Percentiles rank a stretch among this genome's conserved stretches.
Evolutionary conservation across 805 yeast species (phyloP).

Genomic region (Jamesozyma gamospora): DNA sequence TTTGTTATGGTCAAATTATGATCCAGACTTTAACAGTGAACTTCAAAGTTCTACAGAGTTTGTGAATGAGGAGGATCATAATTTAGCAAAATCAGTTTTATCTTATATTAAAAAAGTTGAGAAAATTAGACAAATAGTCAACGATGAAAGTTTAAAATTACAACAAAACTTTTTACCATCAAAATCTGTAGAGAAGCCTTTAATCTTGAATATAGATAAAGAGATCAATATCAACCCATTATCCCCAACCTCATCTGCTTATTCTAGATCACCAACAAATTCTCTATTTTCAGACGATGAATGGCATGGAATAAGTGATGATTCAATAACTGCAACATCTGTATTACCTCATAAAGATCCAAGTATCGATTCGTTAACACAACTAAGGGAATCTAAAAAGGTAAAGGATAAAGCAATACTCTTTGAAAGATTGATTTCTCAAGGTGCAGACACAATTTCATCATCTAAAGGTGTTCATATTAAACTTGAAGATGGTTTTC

Average conservation of each 20-base stretch:
- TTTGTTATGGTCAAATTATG: too few species aligned
- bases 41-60: too few species aligned
- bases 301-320: slow-evolving; percentile 14
- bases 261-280: slow-evolving; percentile 18
- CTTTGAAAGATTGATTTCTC: slow-evolving; percentile 22
- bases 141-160: background rate
- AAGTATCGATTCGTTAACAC: slow-evolving; percentile 13
- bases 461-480: slow-evolving; percentile 1
- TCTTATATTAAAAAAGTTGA: slow-evolving; percentile 14
- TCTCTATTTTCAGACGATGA: slow-evolving; percentile 21
- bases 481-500: background rate
- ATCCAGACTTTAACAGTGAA: too few species aligned
- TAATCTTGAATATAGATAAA: background rate
- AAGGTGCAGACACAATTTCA: slow-evolving; percentile 1
- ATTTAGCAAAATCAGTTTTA: slow-evolving; percentile 3
- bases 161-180: background rate
- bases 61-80: background rate
- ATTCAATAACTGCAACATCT: slow-evolving; percentile 1
- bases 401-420: slow-evolving; percentile 27
- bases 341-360: background rate
- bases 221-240: background rate
- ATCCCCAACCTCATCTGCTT: slow-evolving; percentile 15
- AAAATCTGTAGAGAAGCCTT: background rate
- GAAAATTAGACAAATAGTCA: slow-evolving; percentile 5
- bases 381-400: slow-evolving; percentile 23